Base-by-base conservation (phyloP, 331 rosid genomes). In the Cydonia oblonga region DNA sequence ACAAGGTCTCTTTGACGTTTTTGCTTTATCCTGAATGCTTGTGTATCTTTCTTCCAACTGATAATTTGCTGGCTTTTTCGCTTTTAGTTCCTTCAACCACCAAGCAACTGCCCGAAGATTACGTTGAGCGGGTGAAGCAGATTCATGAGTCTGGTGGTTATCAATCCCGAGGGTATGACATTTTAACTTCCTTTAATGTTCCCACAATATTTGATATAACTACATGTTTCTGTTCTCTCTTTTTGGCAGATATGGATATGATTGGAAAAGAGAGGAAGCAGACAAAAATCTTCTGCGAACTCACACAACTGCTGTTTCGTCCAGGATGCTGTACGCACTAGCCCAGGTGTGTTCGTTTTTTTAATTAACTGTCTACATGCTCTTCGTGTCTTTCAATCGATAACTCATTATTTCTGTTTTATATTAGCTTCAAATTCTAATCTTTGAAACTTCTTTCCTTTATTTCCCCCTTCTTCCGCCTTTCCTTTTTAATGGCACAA, bases 201-300 rank as follows among this genome's bases (percentile, higher is more conserved):
- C 58, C 9, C 11, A 26, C 28, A 18, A 7, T 35, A 19, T 71
- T 18, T 38, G 15, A 33, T 29, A 29, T n/a, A 28, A 52, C 24
- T 38, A 40, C 28, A 22, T 69, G 69, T 51, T 38, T 73, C 9
- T 73, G 56, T 61, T 77, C 68, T 71, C 44, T 59, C 30, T 15
- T 24, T 22, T 62, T 83, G 64, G 78, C 73, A 91, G 97, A 42
- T 95, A 95, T 83, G 83, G 81, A 53, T 91, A 91, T 81, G 86
- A 89, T 40, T 95, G 96, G 97, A 87, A 89, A 83, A 85, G 96
- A 87, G 96, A 86, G 46, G 98, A 95, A 80, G 97, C 97, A 69
- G 76, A 86, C 74, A 93, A 93, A 87, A 91, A 89, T 84, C 89
- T 93, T 72, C 79, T 93, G 71, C 89, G 98, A 57, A 95, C 98